phyloP scores from a whole-genome alignment of 1,284 basidiomycete species.

The Rhodotorula sp. region DNA sequence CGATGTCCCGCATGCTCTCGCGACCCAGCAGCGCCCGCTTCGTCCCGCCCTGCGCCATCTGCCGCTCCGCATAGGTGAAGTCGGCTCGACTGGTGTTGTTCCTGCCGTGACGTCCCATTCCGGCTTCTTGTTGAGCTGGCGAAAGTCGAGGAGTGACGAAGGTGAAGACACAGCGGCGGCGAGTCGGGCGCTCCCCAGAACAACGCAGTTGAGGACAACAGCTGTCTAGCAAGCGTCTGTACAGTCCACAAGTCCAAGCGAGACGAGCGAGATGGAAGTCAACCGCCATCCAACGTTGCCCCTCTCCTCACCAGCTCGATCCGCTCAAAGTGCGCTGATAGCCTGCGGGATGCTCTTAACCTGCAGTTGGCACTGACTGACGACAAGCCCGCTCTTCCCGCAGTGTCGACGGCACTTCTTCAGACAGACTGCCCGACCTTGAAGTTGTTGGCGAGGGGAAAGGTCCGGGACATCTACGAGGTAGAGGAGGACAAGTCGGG shows the following conservation, averaged over 20 bases:
- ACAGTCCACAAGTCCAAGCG: neutral
- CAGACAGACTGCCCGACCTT: conserved; percentile 54
- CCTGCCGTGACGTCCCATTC: conserved; percentile 5
- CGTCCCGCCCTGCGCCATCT: conserved; percentile 76
- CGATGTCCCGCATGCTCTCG: conserved; percentile 36
- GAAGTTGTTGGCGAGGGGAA: conserved; percentile 74
- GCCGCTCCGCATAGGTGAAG: conserved; percentile 81
- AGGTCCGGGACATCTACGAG: conserved; percentile 88
- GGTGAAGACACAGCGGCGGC: neutral
- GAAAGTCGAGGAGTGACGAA: neutral
- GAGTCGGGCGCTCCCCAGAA: too few species aligned
- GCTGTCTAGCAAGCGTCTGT: too few species aligned
- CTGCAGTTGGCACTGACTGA: neutral
- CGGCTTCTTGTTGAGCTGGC: neutral
- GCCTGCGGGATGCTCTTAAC: neutral
- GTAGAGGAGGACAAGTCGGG: conserved; percentile 61
- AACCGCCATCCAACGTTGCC: too few species aligned
- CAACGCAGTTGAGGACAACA: too few species aligned
- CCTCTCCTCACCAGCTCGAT: neutral
- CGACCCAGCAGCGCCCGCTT: conserved; percentile 50
- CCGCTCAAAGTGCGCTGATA: neutral
- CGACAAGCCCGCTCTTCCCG: too few species aligned
- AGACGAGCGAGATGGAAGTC: neutral
- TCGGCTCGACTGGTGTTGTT: conserved; percentile 66
- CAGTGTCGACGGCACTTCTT: conserved; percentile 13